phyloP scores from a whole-genome alignment of 352 stramenopile genomes.

The Globisporangium nodosum region DNA sequence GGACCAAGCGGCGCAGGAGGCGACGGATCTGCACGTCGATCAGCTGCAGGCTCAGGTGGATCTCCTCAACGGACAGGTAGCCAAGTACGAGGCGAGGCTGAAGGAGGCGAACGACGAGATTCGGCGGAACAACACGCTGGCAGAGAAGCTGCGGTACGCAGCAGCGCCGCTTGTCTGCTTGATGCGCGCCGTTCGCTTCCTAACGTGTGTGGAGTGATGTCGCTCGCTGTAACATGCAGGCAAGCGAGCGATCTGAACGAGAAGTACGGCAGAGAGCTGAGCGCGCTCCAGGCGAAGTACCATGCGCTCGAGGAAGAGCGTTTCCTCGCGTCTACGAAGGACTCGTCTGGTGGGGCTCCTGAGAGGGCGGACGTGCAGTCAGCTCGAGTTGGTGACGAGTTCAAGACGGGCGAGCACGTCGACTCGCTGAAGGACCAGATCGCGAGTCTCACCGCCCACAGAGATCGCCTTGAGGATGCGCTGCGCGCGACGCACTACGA shows the following conservation, averaged over 20 bases:
- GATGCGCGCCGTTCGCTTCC: background rate
- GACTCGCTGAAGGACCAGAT: slow-evolving; percentile 49
- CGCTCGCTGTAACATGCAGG: slow-evolving; percentile 12
- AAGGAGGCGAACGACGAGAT: slow-evolving; percentile 58
- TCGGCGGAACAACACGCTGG: slow-evolving; percentile 26
- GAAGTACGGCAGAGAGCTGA: slow-evolving; percentile 46
- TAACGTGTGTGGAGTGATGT: background rate
- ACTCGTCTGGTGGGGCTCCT: background rate
- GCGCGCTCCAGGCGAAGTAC: slow-evolving; percentile 37
- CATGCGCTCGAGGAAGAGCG: slow-evolving; percentile 48
- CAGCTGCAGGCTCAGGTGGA: slow-evolving; percentile 68
- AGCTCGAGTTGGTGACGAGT: background rate
- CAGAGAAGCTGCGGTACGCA: slow-evolving; percentile 52
- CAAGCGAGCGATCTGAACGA: slow-evolving; percentile 44
- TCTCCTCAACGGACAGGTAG: slow-evolving; percentile 73
- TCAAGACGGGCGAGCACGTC: slow-evolving; percentile 4
- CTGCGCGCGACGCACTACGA: slow-evolving; percentile 75
- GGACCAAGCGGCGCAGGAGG: slow-evolving; percentile 30
- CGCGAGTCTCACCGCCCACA: slow-evolving; percentile 40
- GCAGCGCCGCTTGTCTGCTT: background rate
- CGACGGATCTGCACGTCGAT: slow-evolving; percentile 54
- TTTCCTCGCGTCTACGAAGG: slow-evolving; percentile 7
- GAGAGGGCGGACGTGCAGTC: background rate
- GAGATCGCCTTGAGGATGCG: slow-evolving; percentile 65
- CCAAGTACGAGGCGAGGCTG: slow-evolving; percentile 73